phyloP scores from a whole-genome alignment of 106 monocot species.

The Platanthera guangdongensis region DNA sequence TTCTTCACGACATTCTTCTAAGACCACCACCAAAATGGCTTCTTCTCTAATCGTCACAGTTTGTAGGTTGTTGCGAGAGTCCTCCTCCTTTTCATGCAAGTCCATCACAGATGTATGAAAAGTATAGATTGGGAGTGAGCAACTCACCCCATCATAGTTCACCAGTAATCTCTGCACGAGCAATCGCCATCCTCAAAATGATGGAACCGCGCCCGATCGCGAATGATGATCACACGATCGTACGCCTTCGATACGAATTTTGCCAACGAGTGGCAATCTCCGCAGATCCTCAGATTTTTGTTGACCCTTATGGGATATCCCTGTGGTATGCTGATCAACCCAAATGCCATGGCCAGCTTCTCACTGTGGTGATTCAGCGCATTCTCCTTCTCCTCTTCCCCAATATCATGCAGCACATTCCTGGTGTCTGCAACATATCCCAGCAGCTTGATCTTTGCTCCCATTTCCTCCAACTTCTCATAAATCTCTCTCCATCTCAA shows the following conservation, averaged over 20 bases:
- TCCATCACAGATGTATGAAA: background rate
- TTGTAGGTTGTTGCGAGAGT: too few species aligned
- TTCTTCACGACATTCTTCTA: too few species aligned
- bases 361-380: slow-evolving; percentile 45
- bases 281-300: slow-evolving; percentile 21
- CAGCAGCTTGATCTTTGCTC: slow-evolving; percentile 32
- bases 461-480: slow-evolving; percentile 45
- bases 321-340: slow-evolving; percentile 12
- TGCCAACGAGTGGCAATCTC: slow-evolving; percentile 20
- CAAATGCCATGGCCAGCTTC: slow-evolving; percentile 24
- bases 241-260: slow-evolving; percentile 23
- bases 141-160: background rate
- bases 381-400: slow-evolving; percentile 80
- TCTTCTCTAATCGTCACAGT: too few species aligned
- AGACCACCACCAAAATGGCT: too few species aligned
- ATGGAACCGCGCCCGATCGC: slow-evolving; percentile 21
- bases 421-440: slow-evolving; percentile 58
- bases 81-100: too few species aligned
- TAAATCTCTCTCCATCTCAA: slow-evolving; percentile 58
- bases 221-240: slow-evolving; percentile 15
- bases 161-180: slow-evolving; percentile 25
- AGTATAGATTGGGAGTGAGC: background rate
- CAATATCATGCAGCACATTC: slow-evolving; percentile 75
- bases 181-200: slow-evolving; percentile 21
- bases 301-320: slow-evolving; percentile 11